A percentile compares a stretch with the other conserved stretches of the same genome.
Evolutionary conservation across 148 eudicot species (phyloP).

Genomic region (Amaranthus palmeri): DNA sequence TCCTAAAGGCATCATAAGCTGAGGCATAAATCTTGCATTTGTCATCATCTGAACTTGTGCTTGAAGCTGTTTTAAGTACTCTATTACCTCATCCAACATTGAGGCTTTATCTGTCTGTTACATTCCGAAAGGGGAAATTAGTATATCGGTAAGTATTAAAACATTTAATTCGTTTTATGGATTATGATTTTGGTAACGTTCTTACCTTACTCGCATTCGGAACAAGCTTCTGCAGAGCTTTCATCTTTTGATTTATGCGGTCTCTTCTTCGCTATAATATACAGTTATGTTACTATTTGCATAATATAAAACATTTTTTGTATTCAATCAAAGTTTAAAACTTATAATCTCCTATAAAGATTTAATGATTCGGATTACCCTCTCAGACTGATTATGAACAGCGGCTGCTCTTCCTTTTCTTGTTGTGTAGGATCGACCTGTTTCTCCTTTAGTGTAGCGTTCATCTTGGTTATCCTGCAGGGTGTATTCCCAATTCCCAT

Average conservation of each 20-base stretch:
- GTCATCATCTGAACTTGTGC: conserved; percentile 75
- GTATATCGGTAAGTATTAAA: not conserved
- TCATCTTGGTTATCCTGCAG: conserved; percentile 53
- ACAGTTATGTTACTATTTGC: conserved; percentile 20
- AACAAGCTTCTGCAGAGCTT: conserved; percentile 74
- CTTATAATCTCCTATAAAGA: not conserved
- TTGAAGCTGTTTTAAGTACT: conserved; percentile 78
- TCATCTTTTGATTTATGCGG: conserved; percentile 88
- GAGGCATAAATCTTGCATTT: conserved; percentile 49
- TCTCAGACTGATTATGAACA: conserved; percentile 84
- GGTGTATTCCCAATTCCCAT: not conserved
- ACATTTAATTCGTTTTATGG: not conserved
- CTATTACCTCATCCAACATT: conserved; percentile 90
- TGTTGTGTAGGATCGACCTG: conserved; percentile 45
- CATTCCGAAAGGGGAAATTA: conserved; percentile 1
- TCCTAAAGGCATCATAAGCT: conserved; percentile 62
- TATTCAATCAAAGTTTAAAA: not conserved
- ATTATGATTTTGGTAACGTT: not conserved
- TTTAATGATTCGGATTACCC: conserved; percentile 38
- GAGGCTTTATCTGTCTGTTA: conserved; percentile 90
- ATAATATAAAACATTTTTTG: not conserved
- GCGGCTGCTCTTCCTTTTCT: conserved; percentile 69
- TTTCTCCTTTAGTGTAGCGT: conserved; percentile 42
- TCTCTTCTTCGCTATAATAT: conserved; percentile 64
- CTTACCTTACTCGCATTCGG: conserved; percentile 89